phyloP scores from a whole-genome alignment of 108 stramenopile genomes.

The Asterionellopsis glacialis region DNA sequence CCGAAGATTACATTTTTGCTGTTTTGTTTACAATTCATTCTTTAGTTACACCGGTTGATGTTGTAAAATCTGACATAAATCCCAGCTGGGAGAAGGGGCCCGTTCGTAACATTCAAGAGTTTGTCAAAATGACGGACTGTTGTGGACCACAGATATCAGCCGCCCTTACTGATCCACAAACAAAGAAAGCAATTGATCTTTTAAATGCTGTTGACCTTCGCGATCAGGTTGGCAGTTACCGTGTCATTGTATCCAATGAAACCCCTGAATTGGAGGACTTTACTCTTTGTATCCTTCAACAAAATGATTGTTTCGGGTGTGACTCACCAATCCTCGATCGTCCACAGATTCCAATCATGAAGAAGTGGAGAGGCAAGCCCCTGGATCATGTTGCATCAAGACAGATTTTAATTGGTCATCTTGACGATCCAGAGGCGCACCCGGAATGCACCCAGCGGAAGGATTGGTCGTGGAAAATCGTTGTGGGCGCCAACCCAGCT shows the following conservation, averaged over 20 bases:
- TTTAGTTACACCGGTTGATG: slow-evolving; percentile 43
- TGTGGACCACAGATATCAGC: slow-evolving; percentile 69
- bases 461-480: slow-evolving; percentile 90
- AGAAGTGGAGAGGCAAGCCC: slow-evolving; percentile 63
- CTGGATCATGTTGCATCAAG: slow-evolving; percentile 62
- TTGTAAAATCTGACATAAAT: slow-evolving; percentile 63
- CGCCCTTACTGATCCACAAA: slow-evolving; percentile 66
- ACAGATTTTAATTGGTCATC: slow-evolving; percentile 85
- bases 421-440: slow-evolving; percentile 49
- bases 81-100: slow-evolving; percentile 89
- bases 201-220: slow-evolving; percentile 73
- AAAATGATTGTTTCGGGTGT: slow-evolving; percentile 89
- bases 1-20: slow-evolving; percentile 72
- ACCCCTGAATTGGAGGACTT: slow-evolving; percentile 82
- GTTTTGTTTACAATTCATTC: slow-evolving; percentile 73
- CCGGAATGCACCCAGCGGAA: slow-evolving; percentile 26
- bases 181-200: slow-evolving; percentile 60
- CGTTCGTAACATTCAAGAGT: slow-evolving; percentile 65
- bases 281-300: slow-evolving; percentile 87
- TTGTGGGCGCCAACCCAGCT: slow-evolving; percentile 87
- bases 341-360: slow-evolving; percentile 58
- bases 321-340: slow-evolving; percentile 60
- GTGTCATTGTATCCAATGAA: slow-evolving; percentile 93
- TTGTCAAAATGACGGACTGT: slow-evolving; percentile 65
- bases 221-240: slow-evolving; percentile 84